These are phyloP conservation scores for Pleochaeta shiraiana DNA, from an alignment of 2,329 filamentous ascomycete genomes.

Conservation along the genomic window DNA sequence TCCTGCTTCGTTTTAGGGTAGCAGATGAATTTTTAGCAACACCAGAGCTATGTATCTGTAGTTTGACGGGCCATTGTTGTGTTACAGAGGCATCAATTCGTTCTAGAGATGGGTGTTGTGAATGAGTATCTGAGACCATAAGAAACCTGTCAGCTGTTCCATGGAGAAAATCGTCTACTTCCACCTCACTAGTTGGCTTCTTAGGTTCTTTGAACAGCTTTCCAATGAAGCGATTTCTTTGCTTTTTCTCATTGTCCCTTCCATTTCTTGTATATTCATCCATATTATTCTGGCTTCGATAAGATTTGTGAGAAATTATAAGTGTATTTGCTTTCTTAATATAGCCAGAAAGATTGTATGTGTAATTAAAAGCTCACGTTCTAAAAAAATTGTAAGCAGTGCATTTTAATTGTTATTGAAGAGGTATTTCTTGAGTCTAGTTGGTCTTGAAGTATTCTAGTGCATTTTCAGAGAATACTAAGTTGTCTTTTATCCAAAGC, in stretches of 20 bases:
- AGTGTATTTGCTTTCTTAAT: neutral
- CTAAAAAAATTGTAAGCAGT: neutral
- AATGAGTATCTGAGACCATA: slow-evolving; percentile 25
- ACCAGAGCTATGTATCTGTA: slow-evolving; percentile 19
- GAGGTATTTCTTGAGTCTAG: neutral
- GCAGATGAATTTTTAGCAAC: slow-evolving; percentile 12
- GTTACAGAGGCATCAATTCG: slow-evolving; percentile 27
- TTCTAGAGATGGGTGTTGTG: slow-evolving; percentile 10
- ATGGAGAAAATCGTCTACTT: slow-evolving; percentile 37
- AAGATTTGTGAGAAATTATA: too few relatives aligned
- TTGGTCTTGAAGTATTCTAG: too few relatives aligned
- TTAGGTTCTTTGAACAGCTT: slow-evolving; percentile 23
- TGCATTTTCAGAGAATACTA: neutral
- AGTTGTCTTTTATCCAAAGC: neutral
- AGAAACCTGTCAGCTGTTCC: slow-evolving; percentile 32
- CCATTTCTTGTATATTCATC: slow-evolving; percentile 9
- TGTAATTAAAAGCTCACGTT: neutral
- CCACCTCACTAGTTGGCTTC: slow-evolving; percentile 20
- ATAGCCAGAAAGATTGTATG: neutral
- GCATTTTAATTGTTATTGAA: neutral
- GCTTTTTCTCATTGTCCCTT: slow-evolving; percentile 15
- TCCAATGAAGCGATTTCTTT: slow-evolving; percentile 32
- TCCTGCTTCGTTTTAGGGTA: slow-evolving; percentile 27
- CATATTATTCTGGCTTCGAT: slow-evolving; percentile 10
- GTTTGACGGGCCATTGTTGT: slow-evolving; percentile 27